A percentile compares a stretch with the other conserved stretches of the same genome.
These are phyloP conservation scores for Pythium dissotocum DNA, from an alignment of 352 stramenopile genomes.

Conservation along the genomic window DNA sequence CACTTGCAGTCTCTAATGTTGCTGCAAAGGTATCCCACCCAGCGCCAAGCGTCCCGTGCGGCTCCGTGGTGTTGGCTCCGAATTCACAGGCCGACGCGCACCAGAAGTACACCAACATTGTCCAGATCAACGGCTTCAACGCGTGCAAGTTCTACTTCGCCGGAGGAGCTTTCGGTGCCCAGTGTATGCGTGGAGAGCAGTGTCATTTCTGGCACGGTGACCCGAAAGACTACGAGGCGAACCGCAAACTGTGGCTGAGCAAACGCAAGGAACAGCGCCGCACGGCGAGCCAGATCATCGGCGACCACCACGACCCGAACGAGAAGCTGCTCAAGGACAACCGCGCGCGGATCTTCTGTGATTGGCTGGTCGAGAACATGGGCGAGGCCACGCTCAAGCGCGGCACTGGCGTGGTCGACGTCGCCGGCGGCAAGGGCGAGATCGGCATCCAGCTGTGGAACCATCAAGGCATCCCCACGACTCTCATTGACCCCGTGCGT, in stretches of 20 bases:
- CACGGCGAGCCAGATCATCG: slow-evolving; percentile 50
- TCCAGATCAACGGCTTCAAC: slow-evolving; percentile 76
- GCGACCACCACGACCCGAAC: slow-evolving; percentile 61
- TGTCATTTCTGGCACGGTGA: slow-evolving; percentile 85
- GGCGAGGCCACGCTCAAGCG: slow-evolving; percentile 39
- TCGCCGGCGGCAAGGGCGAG: slow-evolving; percentile 87
- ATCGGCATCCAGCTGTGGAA: slow-evolving; percentile 86
- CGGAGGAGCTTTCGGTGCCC: slow-evolving; percentile 45
- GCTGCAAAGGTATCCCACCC: background rate
- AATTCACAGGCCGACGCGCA: slow-evolving; percentile 44
- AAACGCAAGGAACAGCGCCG: slow-evolving; percentile 68
- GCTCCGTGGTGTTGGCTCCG: slow-evolving; percentile 48
- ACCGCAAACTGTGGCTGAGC: slow-evolving; percentile 64
- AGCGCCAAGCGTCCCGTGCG: slow-evolving; percentile 2
- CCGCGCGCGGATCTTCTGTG: slow-evolving; percentile 72
- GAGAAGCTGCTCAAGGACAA: slow-evolving; percentile 73
- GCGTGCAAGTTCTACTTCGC: slow-evolving; percentile 89
- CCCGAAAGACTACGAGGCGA: slow-evolving; percentile 58
- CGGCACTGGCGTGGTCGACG: slow-evolving; percentile 80
- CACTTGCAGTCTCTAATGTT: background rate
- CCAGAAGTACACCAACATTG: slow-evolving; percentile 86
- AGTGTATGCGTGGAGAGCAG: slow-evolving; percentile 63
- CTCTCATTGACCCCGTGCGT: slow-evolving; percentile 82
- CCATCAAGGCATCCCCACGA: slow-evolving; percentile 71
- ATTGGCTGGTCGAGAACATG: slow-evolving; percentile 80